phyloP scores from a whole-genome alignment of 306 rosid genomes.

The Myrica gale region DNA sequence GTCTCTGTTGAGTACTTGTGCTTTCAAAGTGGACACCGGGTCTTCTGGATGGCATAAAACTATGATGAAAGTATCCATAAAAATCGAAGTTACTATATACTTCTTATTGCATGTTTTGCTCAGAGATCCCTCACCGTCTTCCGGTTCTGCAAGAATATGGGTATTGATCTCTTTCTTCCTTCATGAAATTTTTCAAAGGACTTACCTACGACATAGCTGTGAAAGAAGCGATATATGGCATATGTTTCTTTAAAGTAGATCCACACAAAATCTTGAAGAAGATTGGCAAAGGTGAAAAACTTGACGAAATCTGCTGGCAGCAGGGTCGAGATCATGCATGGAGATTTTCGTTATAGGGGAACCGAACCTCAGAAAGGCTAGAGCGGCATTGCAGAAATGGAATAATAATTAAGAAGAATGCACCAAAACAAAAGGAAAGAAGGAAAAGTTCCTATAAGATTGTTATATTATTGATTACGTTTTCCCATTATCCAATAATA shows the following conservation, averaged over 20 bases:
- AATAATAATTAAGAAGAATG: background rate
- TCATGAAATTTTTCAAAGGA: background rate
- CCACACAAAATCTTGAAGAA: slow-evolving; percentile 6
- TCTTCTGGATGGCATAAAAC: slow-evolving; percentile 32
- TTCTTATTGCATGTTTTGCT: background rate
- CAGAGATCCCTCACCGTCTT: background rate
- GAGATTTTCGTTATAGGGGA: too few species aligned
- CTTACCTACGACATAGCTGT: slow-evolving; percentile 14
- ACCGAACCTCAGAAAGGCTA: too few species aligned
- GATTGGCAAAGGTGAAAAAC: too few species aligned
- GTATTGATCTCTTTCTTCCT: background rate
- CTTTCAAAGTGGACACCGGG: slow-evolving; percentile 26
- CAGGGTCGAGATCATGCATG: too few species aligned
- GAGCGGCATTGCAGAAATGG: too few species aligned
- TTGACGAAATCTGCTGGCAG: too few species aligned
- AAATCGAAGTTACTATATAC: slow-evolving; percentile 18
- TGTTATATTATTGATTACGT: background rate
- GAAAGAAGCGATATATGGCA: slow-evolving; percentile 9
- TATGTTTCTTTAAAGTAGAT: slow-evolving; percentile 16
- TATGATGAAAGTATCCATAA: slow-evolving; percentile 18
- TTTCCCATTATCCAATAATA: background rate
- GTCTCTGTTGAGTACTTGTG: slow-evolving; percentile 21
- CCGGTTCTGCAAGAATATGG: background rate
- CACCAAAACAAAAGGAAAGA: background rate
- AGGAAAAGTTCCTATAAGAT: background rate